Conservation (phyloP, 495 filamentous ascomycete species). For the Cairneyella variabilis region DNA sequence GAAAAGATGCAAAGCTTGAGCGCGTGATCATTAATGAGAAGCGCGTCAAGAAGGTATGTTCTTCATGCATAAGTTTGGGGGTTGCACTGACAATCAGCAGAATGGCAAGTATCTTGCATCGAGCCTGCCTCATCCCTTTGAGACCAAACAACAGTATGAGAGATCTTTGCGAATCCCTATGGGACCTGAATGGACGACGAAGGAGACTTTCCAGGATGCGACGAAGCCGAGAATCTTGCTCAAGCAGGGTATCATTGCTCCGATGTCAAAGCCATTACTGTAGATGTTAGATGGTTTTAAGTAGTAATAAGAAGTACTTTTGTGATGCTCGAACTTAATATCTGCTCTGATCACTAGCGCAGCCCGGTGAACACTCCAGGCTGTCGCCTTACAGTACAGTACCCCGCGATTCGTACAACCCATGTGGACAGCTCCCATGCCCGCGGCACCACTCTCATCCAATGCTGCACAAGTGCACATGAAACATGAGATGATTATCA, state of each 20-base stretch:
- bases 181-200: conserved; percentile 92
- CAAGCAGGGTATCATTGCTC: conserved; percentile 88
- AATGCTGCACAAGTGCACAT: too few relatives aligned
- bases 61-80: neutral
- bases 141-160: conserved; percentile 86
- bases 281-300: conserved; percentile 17
- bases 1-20: conserved; percentile 77
- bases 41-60: conserved; percentile 75
- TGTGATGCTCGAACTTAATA: too few relatives aligned
- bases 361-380: too few relatives aligned
- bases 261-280: conserved; percentile 66
- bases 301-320: too few relatives aligned
- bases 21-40: conserved; percentile 93
- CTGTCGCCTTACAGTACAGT: too few relatives aligned
- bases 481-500: too few relatives aligned
- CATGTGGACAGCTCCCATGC: too few relatives aligned
- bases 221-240: conserved; percentile 91
- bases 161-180: conserved; percentile 79
- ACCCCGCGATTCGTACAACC: too few relatives aligned
- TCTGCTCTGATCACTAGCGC: too few relatives aligned
- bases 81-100: conserved; percentile 36
- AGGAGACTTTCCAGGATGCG: conserved; percentile 81
- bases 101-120: conserved; percentile 85
- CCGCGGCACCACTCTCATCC: too few relatives aligned
- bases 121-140: conserved; percentile 79